These are phyloP conservation scores for Capillidium rhysosporum DNA, from an alignment of 371 early-diverging fungal genomes.

Conservation along the genomic window DNA sequence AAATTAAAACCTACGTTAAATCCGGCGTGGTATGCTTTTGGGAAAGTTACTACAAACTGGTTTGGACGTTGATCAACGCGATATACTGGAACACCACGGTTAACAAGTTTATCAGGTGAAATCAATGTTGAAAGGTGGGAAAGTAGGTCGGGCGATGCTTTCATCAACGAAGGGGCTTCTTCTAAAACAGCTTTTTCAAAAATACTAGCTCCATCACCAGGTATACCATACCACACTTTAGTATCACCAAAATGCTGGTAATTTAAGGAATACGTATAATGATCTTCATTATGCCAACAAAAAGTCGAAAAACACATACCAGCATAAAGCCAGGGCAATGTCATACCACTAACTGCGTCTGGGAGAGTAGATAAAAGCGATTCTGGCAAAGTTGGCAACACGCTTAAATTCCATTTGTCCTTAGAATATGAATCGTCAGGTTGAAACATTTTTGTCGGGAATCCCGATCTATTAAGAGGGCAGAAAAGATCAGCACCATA, in stretches of 20 bases:
- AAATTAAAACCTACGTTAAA: conserved; percentile 95
- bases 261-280: conserved; percentile 88
- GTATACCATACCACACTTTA: conserved; percentile 96
- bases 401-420: conserved; percentile 75
- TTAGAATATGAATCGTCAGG: conserved; percentile 32
- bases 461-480: conserved; percentile 74
- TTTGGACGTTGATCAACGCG: conserved; percentile 79
- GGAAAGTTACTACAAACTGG: conserved; percentile 89
- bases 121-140: conserved; percentile 85
- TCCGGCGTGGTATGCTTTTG: conserved; percentile 87
- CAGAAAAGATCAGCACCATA: conserved; percentile 92
- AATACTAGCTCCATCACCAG: conserved; percentile 49
- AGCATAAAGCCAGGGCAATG: conserved; percentile 91
- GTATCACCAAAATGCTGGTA: conserved; percentile 93
- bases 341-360: conserved; percentile 77
- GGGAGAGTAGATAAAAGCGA: conserved; percentile 76
- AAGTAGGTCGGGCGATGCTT: conserved; percentile 74
- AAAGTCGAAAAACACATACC: conserved; percentile 93
- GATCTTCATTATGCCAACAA: conserved; percentile 97
- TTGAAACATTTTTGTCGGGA: conserved; percentile 34
- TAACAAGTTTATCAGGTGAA: conserved; percentile 51
- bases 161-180: conserved; percentile 73
- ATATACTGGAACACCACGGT: conserved; percentile 54
- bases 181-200: conserved; percentile 73
- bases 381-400: conserved; percentile 51